A percentile compares a stretch with the other conserved stretches of the same genome.
Conservation (phyloP, 257 asterid genomes). For the Anisodus tanguticus region DNA sequence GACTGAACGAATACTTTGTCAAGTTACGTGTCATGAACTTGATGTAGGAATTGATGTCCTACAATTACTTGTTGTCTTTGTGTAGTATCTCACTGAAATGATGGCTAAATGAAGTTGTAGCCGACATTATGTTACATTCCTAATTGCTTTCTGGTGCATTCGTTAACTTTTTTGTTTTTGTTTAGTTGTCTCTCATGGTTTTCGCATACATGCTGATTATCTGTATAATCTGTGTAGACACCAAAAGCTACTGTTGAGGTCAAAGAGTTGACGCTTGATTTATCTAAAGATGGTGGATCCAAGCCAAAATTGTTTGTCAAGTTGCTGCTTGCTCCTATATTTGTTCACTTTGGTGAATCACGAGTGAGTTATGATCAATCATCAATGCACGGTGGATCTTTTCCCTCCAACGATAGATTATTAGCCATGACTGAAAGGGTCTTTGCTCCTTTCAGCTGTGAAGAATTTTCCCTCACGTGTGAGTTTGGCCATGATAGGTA, state of each 20-base stretch:
- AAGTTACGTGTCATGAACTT: background rate
- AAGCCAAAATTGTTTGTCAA: constrained; percentile 75
- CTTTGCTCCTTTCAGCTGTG: constrained; percentile 87
- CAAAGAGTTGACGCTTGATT: constrained; percentile 83
- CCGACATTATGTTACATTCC: background rate
- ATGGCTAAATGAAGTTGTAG: constrained; percentile 4
- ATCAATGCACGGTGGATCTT: constrained; percentile 54
- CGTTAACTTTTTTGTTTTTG: background rate
- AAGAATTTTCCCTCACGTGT: constrained; percentile 83
- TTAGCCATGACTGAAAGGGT: constrained; percentile 49
- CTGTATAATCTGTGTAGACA: constrained; percentile 59
- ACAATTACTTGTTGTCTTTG: constrained; percentile 23
- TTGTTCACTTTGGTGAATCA: constrained; percentile 69
- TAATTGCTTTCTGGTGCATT: constrained; percentile 10
- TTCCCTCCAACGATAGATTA: constrained; percentile 47
- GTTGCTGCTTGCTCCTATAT: constrained; percentile 76
- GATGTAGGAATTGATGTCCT: constrained; percentile 18
- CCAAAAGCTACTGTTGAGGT: constrained; percentile 86
- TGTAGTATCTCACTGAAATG: background rate
- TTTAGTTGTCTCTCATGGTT: constrained; percentile 24
- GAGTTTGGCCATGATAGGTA: constrained; percentile 92
- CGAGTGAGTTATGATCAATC: constrained; percentile 55
- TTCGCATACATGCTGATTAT: constrained; percentile 30
- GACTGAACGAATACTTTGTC: background rate
- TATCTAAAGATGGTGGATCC: constrained; percentile 88